Evolutionary conservation across 148 eudicot genomes (phyloP), one percentile per base, ranked within the genome.

Genomic region (Camellia lanceoleosa): DNA sequence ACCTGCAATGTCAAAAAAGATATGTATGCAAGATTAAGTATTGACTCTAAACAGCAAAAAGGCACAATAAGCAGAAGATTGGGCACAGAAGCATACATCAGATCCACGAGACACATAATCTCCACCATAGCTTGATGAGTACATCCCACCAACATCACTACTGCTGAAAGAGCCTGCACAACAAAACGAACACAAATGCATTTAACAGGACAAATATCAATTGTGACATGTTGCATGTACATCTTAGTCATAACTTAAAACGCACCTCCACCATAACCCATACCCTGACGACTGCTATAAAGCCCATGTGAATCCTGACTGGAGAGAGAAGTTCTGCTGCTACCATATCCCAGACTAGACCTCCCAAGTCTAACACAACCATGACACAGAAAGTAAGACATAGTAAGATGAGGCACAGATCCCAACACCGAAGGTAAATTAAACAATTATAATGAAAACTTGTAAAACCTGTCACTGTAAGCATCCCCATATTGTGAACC

Each of bases 21-120:
- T 51, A 46, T 74, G 73, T 44, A 49, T 63, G 23, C 43, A 54
- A 23, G 30, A 44, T 18, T 3, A 7, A 51, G 30, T 8, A 10
- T 43, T 3, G 1, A 44, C 54, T 47, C 15, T 67, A 13, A 72
- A 13, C 16, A 73, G 46, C 6, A 67, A 79, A 23, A 79, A 23
- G 46, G 61, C n/a, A 42, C 14, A 11, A 68, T 8, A 63, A 52
- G 16, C 2, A 67, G 64, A 76, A 18, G 68, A 47, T 43, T 11
- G 56, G 38, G 67, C 18, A 69, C 42, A 55, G 75, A 74, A 81
- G 81, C 88, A 30, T 92, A 93, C 99, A 89, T 93, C 97, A 73
- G 95, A 82, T 43, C 94, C 97, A 80, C 99, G 98, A 3, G 98
- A 83, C 64, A 86, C 75, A 82, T 92, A 93, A 79, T 91, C 99